Percentiles rank a stretch among this genome's conserved stretches.
phyloP scores from a whole-genome alignment of 192 early-diverging fungal species.

The Backusella luteola region DNA sequence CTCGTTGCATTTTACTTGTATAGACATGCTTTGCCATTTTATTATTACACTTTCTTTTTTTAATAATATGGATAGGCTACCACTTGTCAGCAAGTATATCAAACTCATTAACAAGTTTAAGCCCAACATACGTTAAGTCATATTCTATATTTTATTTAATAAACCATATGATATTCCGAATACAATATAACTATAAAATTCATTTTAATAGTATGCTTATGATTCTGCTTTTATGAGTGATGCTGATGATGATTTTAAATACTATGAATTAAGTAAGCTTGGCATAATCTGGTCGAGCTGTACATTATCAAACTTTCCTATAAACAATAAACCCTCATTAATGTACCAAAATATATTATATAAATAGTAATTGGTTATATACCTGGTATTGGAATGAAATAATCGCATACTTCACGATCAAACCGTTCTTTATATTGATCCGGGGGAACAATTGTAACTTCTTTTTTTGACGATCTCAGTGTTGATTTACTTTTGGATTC shows the following conservation, averaged over 20 bases:
- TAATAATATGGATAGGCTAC: too few relatives aligned
- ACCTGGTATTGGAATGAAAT: conserved; percentile 86
- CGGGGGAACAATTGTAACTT: conserved; percentile 93
- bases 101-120: too few relatives aligned
- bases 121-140: neutral
- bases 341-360: neutral
- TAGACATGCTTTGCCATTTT: too few relatives aligned
- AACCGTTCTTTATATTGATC: conserved; percentile 92
- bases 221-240: neutral
- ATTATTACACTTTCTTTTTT: too few relatives aligned
- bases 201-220: neutral
- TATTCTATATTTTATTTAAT: neutral
- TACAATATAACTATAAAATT: neutral
- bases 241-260: neutral
- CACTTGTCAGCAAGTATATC: too few relatives aligned
- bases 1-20: too few relatives aligned
- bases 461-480: conserved; percentile 59
- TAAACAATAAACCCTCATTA: neutral
- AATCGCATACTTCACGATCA: conserved; percentile 83
- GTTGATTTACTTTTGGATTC: conserved; percentile 74
- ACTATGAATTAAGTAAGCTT: neutral
- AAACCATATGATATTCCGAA: neutral
- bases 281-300: neutral
- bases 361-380: conserved; percentile 9
- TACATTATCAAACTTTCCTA: conserved; percentile 16